Base-by-base conservation (phyloP, 2,329 filamentous ascomycete species). In the Clarireedia sp. region DNA sequence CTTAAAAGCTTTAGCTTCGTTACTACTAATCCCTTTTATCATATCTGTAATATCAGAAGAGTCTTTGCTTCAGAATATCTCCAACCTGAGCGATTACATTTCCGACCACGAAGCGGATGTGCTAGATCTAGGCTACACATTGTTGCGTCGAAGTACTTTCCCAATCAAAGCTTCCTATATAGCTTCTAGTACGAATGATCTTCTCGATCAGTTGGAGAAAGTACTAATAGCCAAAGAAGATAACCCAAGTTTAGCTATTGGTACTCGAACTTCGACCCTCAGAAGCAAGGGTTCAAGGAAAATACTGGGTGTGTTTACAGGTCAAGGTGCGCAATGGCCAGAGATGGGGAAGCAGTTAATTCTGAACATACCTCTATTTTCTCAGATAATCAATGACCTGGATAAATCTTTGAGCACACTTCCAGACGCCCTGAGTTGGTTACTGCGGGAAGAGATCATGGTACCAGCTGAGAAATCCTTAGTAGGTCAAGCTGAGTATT, bases 361-460 rank as follows among this genome's bases (percentile, higher is more conserved):
- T 5, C 29, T 44, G 16, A 38, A 38, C 16, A 24, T 48, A 21
- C n/a, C 33, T 3, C 5, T 45, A 29, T 54, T 48, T 19, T 38
- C 29, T 48, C 38, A 58, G 21, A 19, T 51, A 8, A 48, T 66
- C 2, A 44, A 36, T 21, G 26, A 12, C 2, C 56, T 62, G 1
- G 59, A 69, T 65, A 1, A 65, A 65, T 43, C 53, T 9, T 45
- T 63, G 6, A 14, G 37, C 66, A 64, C 38, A 56, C 74, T 51
- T 56, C 57, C 60, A 14, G 53, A 62, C 57, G 17, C 56, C 17
- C 33, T 43, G 5, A 19, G 44, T 3, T 57, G 54, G 45, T 40
- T 29, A 6, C 44, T 63, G 7, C 55, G 47, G 50, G 24, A 61
- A 49, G 52, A 65, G 56, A n/a, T 68, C 57, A 51, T 62, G 54